Percentiles rank a stretch among this genome's conserved stretches.
Conservation (phyloP, 441 rosid genomes). For the Corymbia calophylla region DNA sequence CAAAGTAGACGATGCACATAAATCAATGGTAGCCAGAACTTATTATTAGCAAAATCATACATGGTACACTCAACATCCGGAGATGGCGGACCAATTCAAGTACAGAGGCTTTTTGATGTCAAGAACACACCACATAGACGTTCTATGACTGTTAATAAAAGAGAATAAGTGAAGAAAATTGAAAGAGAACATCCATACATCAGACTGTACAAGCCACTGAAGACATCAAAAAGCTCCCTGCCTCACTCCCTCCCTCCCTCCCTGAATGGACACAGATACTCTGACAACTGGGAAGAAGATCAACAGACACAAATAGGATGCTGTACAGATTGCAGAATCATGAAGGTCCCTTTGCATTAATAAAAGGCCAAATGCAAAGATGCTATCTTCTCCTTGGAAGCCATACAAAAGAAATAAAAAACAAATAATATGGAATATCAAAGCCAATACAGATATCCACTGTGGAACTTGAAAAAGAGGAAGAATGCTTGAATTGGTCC, state of each 20-base stretch:
- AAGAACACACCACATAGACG: background rate
- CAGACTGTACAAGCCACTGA: background rate
- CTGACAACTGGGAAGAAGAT: background rate
- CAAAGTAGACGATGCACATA: background rate
- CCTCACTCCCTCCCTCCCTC: background rate
- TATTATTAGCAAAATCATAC: background rate
- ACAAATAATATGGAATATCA: background rate
- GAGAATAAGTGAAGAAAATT: background rate
- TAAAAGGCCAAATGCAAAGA: background rate
- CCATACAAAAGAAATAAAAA: background rate
- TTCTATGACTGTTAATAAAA: background rate
- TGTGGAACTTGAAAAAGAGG: background rate
- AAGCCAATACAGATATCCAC: background rate
- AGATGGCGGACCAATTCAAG: background rate
- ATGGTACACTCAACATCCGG: background rate
- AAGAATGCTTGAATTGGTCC: background rate
- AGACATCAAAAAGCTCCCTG: background rate
- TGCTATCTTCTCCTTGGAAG: background rate
- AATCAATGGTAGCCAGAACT: background rate
- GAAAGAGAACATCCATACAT: background rate
- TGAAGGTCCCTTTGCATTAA: background rate
- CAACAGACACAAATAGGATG: background rate
- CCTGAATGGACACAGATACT: background rate
- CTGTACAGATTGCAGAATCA: background rate
- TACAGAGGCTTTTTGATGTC: background rate